These are phyloP conservation scores for Solanum pinnatisectum DNA, from an alignment of 257 asterid genomes.

Conservation along the genomic window DNA sequence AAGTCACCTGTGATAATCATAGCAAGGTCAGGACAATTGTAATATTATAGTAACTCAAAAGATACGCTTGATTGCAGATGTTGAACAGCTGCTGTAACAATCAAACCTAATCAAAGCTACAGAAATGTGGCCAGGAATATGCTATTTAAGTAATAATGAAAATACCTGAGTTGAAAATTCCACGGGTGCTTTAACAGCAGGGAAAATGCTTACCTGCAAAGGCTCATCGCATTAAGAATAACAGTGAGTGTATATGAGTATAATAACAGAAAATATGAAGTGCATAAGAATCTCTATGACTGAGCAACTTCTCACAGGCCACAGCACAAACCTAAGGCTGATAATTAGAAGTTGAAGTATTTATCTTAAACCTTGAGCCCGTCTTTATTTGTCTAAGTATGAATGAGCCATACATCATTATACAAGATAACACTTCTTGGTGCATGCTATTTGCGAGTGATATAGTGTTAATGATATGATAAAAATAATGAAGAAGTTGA, in stretches of 20 bases:
- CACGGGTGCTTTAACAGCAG: slow-evolving; percentile 82
- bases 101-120: neutral
- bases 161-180: slow-evolving; percentile 84
- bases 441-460: neutral
- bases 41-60: neutral
- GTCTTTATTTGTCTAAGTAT: neutral
- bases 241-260: neutral
- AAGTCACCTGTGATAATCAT: slow-evolving; percentile 45
- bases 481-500: neutral
- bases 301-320: neutral
- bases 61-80: neutral
- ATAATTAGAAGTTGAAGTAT: neutral
- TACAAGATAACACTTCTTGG: neutral
- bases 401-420: neutral
- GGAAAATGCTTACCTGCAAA: slow-evolving; percentile 78
- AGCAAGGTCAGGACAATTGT: no score
- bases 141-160: neutral
- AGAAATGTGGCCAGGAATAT: neutral
- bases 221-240: neutral
- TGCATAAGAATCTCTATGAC: neutral
- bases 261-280: neutral
- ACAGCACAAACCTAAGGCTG: neutral
- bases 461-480: neutral
- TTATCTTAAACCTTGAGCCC: neutral
- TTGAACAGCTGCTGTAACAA: neutral